Base-by-base conservation (phyloP, 179 eudicot species). In the Beta lomatogona region DNA sequence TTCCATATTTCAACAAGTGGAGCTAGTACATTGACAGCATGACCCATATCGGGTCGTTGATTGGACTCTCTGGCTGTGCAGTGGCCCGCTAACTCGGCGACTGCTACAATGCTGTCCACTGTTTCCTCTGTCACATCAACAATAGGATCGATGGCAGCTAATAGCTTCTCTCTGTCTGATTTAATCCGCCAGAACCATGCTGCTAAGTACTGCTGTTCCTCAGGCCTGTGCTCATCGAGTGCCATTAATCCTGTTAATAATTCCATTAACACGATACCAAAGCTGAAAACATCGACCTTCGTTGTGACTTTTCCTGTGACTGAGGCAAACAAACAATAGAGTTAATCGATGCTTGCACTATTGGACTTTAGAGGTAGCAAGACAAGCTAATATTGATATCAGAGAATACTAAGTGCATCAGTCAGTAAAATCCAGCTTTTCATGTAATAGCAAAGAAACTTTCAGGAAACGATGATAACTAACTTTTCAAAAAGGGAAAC, bases 21-120 rank as follows among this genome's bases (percentile, higher is more conserved):
- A 57, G 86, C 86, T 68, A 96, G 75, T 6, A 96, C 93, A 46
- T 89, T 94, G 65, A 96, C 98, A 3, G 90, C 97, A 53, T 96
- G 96, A 3, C 99, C 97, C 97, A 96, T 96, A n/a, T 96, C 97
- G 0, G 99, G 99, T 2, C 99, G 86, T 76, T 92, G 99, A 53
- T 76, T 88, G 19, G 99, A 93, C 85, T 94, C 98, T 71, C 98
- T 84, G 1, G 97, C 94, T 0, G 99, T 96, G 88, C 99, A 96
- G 82, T 96, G 98, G 12, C 99, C 97, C 0, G 98, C 99, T 50
- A 92, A 88, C 66, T 94, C 99, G 5, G 98, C 91, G 8, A 94
- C 81, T 3, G 83, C 83, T 65, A 88, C 72, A 50, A 94, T 86
- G 89, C 91, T 93, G 46, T 94, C 92, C 1, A 75, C 48, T 52